Percentiles rank a stretch among this genome's conserved stretches.
Evolutionary conservation across 1,139 yeast genomes (phyloP).

Genomic region (Suhomyces terraborum): DNA sequence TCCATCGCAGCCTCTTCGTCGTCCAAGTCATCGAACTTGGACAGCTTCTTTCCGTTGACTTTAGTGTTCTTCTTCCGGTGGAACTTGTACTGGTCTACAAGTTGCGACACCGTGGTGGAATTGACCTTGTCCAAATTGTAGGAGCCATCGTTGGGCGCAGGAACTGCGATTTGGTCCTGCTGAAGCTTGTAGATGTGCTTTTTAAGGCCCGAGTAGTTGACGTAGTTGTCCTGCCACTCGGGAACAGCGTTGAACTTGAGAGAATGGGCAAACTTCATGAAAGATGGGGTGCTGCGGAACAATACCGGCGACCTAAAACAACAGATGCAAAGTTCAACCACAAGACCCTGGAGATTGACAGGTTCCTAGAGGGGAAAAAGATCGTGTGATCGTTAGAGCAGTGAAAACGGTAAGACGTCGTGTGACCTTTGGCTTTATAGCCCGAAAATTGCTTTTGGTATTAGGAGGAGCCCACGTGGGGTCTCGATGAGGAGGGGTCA

Average conservation of each 20-base stretch:
- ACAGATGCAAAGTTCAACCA: background rate
- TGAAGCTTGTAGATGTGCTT: conserved; percentile 56
- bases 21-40: conserved; percentile 1
- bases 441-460: conserved; percentile 12
- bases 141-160: conserved; percentile 29
- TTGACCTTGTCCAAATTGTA: conserved; percentile 22
- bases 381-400: conserved; percentile 12
- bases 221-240: conserved; percentile 71
- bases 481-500: conserved; percentile 2
- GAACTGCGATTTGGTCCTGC: conserved; percentile 34
- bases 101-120: conserved; percentile 32
- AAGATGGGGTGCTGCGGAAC: background rate
- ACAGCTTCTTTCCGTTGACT: too few relatives aligned
- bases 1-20: conserved; percentile 9
- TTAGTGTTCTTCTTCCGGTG: conserved; percentile 7
- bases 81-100: conserved; percentile 23
- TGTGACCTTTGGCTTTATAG: conserved; percentile 11
- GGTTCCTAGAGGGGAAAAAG: conserved; percentile 9
- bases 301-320: background rate
- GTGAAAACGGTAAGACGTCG: conserved; percentile 6
- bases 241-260: conserved; percentile 80
- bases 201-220: conserved; percentile 66
- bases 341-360: conserved; percentile 1
- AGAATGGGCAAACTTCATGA: conserved; percentile 74
- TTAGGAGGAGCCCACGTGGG: conserved; percentile 14